Base-by-base conservation (phyloP, 306 rosid species). In the Bauhinia variegata region DNA sequence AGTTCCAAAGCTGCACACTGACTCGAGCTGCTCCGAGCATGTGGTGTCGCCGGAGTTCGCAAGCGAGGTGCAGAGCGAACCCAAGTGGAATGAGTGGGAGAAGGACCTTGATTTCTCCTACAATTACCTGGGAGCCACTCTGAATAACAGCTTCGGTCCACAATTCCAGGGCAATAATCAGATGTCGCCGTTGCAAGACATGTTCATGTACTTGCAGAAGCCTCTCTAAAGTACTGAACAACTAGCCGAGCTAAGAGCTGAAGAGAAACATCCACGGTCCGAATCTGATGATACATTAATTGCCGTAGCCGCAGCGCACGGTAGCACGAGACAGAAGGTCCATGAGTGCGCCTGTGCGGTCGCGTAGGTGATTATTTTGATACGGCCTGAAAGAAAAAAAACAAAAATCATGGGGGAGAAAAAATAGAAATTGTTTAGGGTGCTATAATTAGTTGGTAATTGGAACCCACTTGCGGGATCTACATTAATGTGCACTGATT, bases 11-110 rank as follows among this genome's bases (percentile, higher is more conserved):
- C 79, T 85, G 65, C 95, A 93, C 82, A 83, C 99, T 8, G 99
- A 93, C 43, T 90, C 99, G 33, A 95, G 97, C 80, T 85, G 97
- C 48, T 95, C 99, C 70, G 97, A 90, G 73, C 97, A 90, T 4
- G 96, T 88, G 82, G 97, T 95, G 44, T 95, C 97, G 60, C 93
- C 97, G 60, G 97, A 88, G 80, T 83, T 95, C 52, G 82, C 85
- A 0, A 70, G 81, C 78, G 97, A 95, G 87, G 99, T 95, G 7
- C 96, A 95, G 73, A 95, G 99, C 74, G 88, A 95, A 68, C 92
- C 97, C 0, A 95, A 87, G 76, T 86, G 86, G 91, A 81, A 66
- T 18, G 97, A 89, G 4, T 84, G 90, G 88, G 95, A 93, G 12
- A 93, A 84, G 59, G 64, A 76, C 71, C 75, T 86, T 2, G 91